Evolutionary conservation across 352 stramenopile species (phyloP), one percentile per base, ranked within the genome.

Genomic region (Phytophthora kernoviae): DNA sequence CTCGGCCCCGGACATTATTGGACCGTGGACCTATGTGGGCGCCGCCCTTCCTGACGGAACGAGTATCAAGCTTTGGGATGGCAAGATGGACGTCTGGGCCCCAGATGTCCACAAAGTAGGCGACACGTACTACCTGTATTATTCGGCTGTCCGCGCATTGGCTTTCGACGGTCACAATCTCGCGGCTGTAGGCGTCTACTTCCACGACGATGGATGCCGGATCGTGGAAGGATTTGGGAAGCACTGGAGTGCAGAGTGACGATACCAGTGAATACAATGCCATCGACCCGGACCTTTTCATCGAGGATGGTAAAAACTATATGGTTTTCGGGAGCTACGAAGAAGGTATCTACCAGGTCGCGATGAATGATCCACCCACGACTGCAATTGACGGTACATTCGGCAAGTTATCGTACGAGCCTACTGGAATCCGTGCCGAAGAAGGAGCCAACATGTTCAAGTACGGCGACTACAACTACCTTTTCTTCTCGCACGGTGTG

Each of bases 391-490:
- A 49, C 0, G 42, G 58, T 22, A 58, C 55, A 2, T 60, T 61
- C 44, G 55, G 40, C n/a, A 70, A 69, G 6, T 55, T 70, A 2
- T 48, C 62, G 22, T 70, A 66, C 9, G 57, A 67, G n/a, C 51
- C 57, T 17, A 22, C 50, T 6, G 58, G 58, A 3, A 54, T 18
- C 21, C 57, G 67, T n/a, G 43, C 51, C 2, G 39, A 58, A 4
- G 62, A 71, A 58, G 62, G 57, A 26, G 44, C 62, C 17, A 67
- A 67, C 20, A 62, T 67, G 62, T 71, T 71, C 45, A 66, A 58
- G 22, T 43, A 39, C 30, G 57, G 57, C 0, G 50, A 62, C 32
- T 67, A 53, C 50, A 67, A 71, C 50, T 71, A 71, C 14, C 51
- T 71, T 0, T 71, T 71, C 45, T 71, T 39, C 39, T 71, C 62